These are phyloP conservation scores for Penicillium cataractarum DNA, from an alignment of 495 filamentous ascomycete genomes.

Conservation along the genomic window DNA sequence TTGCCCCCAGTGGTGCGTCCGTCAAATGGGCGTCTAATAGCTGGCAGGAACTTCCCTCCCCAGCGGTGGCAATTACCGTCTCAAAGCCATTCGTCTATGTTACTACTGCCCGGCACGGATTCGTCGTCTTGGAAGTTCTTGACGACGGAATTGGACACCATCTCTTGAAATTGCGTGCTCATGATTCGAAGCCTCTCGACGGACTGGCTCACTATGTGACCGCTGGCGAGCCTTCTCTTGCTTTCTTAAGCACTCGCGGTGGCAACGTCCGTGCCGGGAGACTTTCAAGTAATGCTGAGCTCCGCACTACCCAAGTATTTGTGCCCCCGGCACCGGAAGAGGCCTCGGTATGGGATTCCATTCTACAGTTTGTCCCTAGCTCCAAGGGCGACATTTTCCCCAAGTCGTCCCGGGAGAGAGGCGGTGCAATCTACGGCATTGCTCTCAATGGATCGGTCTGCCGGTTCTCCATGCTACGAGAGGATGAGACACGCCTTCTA, in stretches of 20 bases:
- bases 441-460: conserved; percentile 67
- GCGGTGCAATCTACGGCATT: conserved; percentile 53
- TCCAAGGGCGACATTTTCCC: conserved; percentile 5
- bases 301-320: background rate
- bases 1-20: conserved; percentile 37
- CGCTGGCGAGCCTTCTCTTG: conserved; percentile 25
- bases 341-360: conserved; percentile 1
- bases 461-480: conserved; percentile 59
- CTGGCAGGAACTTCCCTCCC: conserved; percentile 40
- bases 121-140: conserved; percentile 41
- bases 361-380: conserved; percentile 8
- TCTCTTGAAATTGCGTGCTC: conserved; percentile 35
- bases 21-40: conserved; percentile 38
- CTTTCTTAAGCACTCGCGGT: conserved; percentile 29
- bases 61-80: conserved; percentile 47
- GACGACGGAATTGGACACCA: conserved; percentile 16
- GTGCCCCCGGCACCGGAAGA: conserved; percentile 4
- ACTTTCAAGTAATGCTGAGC: background rate
- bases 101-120: conserved; percentile 47
- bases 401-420: conserved; percentile 10
- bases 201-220: conserved; percentile 44
- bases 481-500: conserved; percentile 62
- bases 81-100: conserved; percentile 44
- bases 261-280: conserved; percentile 40
- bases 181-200: conserved; percentile 38